Percentiles rank a stretch among this genome's conserved stretches.
phyloP scores from a whole-genome alignment of 1,139 yeast genomes.

The Hyphopichia fennica region DNA sequence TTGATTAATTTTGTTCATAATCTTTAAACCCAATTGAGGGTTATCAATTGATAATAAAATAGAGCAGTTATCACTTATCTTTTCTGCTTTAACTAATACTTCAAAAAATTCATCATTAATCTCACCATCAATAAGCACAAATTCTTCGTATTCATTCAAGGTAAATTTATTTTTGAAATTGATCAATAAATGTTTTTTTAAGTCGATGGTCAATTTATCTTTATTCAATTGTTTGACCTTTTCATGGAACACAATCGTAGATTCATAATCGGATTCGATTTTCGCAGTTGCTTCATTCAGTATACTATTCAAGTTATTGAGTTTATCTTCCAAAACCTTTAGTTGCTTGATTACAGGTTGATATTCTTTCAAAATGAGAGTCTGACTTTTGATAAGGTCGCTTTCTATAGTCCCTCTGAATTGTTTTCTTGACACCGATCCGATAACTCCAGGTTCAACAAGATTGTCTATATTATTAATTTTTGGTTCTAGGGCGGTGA shows the following conservation, averaged over 20 bases:
- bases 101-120: constrained; percentile 61
- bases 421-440: constrained; percentile 56
- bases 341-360: constrained; percentile 54
- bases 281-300: constrained; percentile 33
- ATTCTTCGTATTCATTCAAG: constrained; percentile 71
- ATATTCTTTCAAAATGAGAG: constrained; percentile 59
- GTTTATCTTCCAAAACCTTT: constrained; percentile 37
- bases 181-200: constrained; percentile 56
- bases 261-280: constrained; percentile 26
- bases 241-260: constrained; percentile 24
- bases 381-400: constrained; percentile 67
- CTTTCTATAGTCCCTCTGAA: constrained; percentile 69
- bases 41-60: constrained; percentile 67
- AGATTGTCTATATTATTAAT: constrained; percentile 30
- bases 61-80: constrained; percentile 66
- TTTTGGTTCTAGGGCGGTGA: constrained; percentile 47
- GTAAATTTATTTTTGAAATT: constrained; percentile 68
- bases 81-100: constrained; percentile 60
- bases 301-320: constrained; percentile 40
- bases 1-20: constrained; percentile 62
- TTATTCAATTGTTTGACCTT: constrained; percentile 42
- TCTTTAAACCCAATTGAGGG: constrained; percentile 67
- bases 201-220: constrained; percentile 40
- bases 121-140: constrained; percentile 42
- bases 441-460: constrained; percentile 55